Base-by-base conservation (phyloP, 176 grass and related monocot genomes). In the Tillandsia leiboldiana region DNA sequence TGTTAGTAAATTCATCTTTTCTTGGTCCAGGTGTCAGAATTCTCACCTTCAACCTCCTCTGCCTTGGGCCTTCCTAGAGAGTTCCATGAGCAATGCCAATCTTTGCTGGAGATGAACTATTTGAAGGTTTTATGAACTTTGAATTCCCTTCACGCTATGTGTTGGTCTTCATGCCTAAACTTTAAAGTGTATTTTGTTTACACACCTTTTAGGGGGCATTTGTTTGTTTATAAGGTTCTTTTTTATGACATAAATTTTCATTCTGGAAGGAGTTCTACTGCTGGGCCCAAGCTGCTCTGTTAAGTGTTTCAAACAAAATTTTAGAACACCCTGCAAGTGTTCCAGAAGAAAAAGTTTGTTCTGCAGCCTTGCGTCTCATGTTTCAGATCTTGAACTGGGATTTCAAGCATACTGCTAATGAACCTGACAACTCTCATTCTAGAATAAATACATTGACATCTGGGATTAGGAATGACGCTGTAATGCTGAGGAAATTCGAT, bases 371-470 rank as follows among this genome's bases (percentile, higher is more conserved):
- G 51, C 83, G 89, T 29, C 72, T 97, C 53, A 97, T 97, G 94
- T 83, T 90, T 81, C 86, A 92, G 56, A 87, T 92, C 83, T 85
- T 97, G 85, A 92, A 88, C 69, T 97, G 89, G 93, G 86, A 74
- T 76, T 97, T 92, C 74, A 80, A 75, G 51, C 80, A 81, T 62
- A 63, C 71, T 74, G 33, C 33, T 42, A 80, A 70, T 77, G 72
- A 83, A 67, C 79, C 79, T 69, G 79, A 51, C 51, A 85, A 65
- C 33, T 42, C 33, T 42, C 33, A 42, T 42, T 42, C 33, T 75
- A 90, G 72, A 48, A 78, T 79, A 71, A 86, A 65, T 62, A 86
- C 80, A 56, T 82, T 66, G 47, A 70, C 85, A 69, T 90, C 76
- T 79, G 93, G 93, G 69, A 85, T 97, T 33, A 97, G 86, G 53